These are phyloP conservation scores for Acanthochlamys bracteata DNA, from an alignment of 106 monocot species.

Conservation along the genomic window DNA sequence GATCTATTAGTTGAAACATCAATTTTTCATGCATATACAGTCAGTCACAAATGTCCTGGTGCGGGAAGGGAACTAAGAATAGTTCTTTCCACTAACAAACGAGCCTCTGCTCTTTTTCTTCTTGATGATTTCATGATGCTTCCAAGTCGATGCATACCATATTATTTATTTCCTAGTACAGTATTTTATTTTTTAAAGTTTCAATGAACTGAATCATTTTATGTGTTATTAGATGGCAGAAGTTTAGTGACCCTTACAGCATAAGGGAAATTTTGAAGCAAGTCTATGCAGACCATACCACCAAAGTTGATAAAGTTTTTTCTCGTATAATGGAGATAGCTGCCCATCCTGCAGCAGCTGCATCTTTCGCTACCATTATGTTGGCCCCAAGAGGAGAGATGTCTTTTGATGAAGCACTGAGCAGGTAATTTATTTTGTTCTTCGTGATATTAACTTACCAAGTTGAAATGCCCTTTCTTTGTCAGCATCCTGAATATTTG, in stretches of 20 bases:
- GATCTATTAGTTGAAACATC: no score
- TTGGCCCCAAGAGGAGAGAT: slow-evolving; percentile 65
- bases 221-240: slow-evolving; percentile 70
- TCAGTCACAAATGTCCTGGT: no score
- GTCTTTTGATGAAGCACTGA: slow-evolving; percentile 69
- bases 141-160: no score
- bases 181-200: no score
- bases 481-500: neutral
- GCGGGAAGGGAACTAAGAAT: no score
- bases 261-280: slow-evolving; percentile 78
- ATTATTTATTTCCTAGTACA: no score
- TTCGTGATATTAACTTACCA: neutral
- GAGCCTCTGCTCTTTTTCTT: no score
- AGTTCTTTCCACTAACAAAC: no score
- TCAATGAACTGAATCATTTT: neutral
- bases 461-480: neutral
- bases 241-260: slow-evolving; percentile 82
- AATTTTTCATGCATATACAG: no score
- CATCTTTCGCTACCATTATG: slow-evolving; percentile 96
- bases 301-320: slow-evolving; percentile 81
- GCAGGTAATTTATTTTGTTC: slow-evolving; percentile 33
- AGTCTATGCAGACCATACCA: slow-evolving; percentile 91
- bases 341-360: slow-evolving; percentile 86
- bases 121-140: no score
- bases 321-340: slow-evolving; percentile 72